Conservation (phyloP, 2,329 filamentous ascomycete species). For the Xylogone sp. region DNA sequence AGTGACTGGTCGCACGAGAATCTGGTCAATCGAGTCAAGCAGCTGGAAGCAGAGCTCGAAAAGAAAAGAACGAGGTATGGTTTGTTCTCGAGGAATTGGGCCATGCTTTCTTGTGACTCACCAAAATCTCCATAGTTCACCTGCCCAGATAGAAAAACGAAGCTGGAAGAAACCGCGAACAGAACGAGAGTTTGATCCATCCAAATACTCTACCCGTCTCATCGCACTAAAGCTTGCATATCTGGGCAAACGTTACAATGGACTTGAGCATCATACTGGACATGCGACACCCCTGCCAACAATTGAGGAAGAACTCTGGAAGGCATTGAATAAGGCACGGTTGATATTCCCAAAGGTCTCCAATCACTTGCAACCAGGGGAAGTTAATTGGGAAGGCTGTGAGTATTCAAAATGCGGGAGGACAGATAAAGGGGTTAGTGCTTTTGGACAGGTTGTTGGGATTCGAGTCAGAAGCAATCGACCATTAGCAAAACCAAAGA, state of each 20-base stretch:
- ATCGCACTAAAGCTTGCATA: slow-evolving; percentile 95
- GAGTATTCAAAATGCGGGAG: slow-evolving; percentile 95
- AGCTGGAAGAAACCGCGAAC: slow-evolving; percentile 28
- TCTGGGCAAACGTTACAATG: slow-evolving; percentile 85
- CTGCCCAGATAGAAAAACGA: slow-evolving; percentile 35
- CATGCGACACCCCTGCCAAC: slow-evolving; percentile 68
- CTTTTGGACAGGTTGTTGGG: slow-evolving; percentile 92
- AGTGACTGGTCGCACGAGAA: slow-evolving; percentile 63
- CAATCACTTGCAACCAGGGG: slow-evolving; percentile 40
- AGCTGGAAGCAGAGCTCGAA: slow-evolving; percentile 64
- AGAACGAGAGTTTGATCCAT: slow-evolving; percentile 58
- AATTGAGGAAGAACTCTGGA: slow-evolving; percentile 92
- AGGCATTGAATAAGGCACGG: slow-evolving; percentile 76
- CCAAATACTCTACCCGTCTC: slow-evolving; percentile 75
- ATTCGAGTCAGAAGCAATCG: slow-evolving; percentile 77
- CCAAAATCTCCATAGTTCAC: slow-evolving; percentile 1
- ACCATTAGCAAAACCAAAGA: slow-evolving; percentile 45
- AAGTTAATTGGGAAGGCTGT: slow-evolving; percentile 75
- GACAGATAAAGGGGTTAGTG: slow-evolving; percentile 90
- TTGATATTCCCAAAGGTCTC: slow-evolving; percentile 67
- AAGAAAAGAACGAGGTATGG: slow-evolving; percentile 35
- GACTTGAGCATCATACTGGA: slow-evolving; percentile 80
- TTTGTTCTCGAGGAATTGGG: slow-evolving; percentile 14
- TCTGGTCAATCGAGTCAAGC: slow-evolving; percentile 63
- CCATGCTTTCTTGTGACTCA: neutral